Base-by-base conservation (phyloP, 2,329 filamentous ascomycete species). In the Aspergillus caelatus region DNA sequence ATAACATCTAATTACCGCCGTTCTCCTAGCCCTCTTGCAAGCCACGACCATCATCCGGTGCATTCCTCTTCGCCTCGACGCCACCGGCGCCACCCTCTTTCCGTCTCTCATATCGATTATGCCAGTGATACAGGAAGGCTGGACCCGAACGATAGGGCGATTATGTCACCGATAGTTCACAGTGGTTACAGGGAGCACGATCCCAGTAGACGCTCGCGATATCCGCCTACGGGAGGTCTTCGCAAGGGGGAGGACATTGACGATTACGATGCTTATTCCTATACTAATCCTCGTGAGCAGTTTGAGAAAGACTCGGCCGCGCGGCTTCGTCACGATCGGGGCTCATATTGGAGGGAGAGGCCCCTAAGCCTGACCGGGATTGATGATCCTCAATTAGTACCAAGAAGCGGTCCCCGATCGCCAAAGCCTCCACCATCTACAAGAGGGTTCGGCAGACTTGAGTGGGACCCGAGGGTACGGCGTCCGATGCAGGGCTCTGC, bases 251-350 rank as follows among this genome's bases (percentile, higher is more conserved):
- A 78, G 28, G 77, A 79, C 54, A 77, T 80, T 64, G 78, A 80
- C 57, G 71, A 78, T 21, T 75, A 77, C 53, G 75, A 79, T 68
- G 77, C 78, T 8, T 83, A 81, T 65, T 82, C 80, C 14, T 83
- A 83, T 64, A 84, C 81, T 16, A 80, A 77, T 8, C 76, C 80
- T 2, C 76, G 77, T 43, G 81, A 83, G 60, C 80, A 82, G 60
- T 81, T 82, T 63, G 77, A 82, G 32, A 75, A 79, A 48, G 81
- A 83, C 57, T 79, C 76, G n/a, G 74, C 75, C 12, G 76, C 76
- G 28, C 71, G 75, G 43, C 62, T 78, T 48, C 78, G 74, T 61
- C 71, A 72, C 55, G 71, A 70, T 28, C 65, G 72, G 14, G 66
- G 65, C 19, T 64, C 65, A 36, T 66, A 67, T 32, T 71, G 72